Base-by-base conservation (phyloP, 1,284 basidiomycete species). In the Ganoderma lucidum region DNA sequence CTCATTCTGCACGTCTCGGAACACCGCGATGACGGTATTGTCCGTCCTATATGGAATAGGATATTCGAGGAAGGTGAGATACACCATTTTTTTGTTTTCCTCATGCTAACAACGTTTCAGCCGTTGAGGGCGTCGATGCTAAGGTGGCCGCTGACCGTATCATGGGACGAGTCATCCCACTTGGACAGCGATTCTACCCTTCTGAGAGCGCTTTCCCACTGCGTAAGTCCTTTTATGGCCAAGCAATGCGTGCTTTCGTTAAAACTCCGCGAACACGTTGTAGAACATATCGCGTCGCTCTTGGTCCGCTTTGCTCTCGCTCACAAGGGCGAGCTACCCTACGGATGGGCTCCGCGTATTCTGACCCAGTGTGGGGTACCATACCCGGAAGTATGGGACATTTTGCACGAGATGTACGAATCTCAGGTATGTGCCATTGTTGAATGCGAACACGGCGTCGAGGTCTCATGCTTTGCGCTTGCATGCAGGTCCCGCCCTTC, bases 1-100 rank as follows among this genome's bases (percentile, higher is more conserved):
- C 86, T 98, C 45, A 96, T 98, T 78, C 87, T 99, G 69, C 94
- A 98, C 78, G 93, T 97, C 5, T 96, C 98, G 9, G 96, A 97
- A 78, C 95, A 97, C 78, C 90, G 92, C 19, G 96, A 99, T 76
- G 90, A 94, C 69, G 88, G 86, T 64, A 83, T 98, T 39, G 91
- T 96, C 9, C 86, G 88, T 62, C 90, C 93, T 3, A 96, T 97
- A 39, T 99, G 97, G 98, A 90, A 91, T 72, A 90, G 90, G 73
- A 90, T 99, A 71, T 88, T 99, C 69, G 89, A 93, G 61, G 89
- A 92, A 74, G 89, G 95, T 92, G 78, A 72, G 88, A 81, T 32
- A 30, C 48, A 60, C 14, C 39, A 42, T 0, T n/a, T 1, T 12
- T 23, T 23, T 23, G 23, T 66, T 56, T 37, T 45, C 1, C 56